phyloP scores from a whole-genome alignment of 2,329 filamentous ascomycete species.

The Leptographium wingfieldii region DNA sequence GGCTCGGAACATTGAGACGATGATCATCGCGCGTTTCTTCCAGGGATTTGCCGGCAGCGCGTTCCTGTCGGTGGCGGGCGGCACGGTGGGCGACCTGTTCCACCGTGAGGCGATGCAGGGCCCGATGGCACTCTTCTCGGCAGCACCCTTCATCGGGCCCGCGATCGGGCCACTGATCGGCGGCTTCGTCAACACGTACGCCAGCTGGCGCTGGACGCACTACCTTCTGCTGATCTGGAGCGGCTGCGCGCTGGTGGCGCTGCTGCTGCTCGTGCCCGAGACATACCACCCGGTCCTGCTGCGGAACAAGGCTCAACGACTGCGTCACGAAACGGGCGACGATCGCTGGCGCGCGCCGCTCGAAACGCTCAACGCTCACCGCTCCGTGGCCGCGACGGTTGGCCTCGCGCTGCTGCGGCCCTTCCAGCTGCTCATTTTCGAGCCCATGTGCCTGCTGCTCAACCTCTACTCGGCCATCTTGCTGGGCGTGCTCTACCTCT shows the following conservation, averaged over 20 bases:
- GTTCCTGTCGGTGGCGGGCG: constrained; percentile 64
- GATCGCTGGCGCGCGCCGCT: constrained; percentile 63
- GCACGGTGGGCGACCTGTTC: constrained; percentile 76
- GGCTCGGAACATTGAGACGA: constrained; percentile 67
- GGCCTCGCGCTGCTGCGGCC: constrained; percentile 51
- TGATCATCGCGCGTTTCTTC: constrained; percentile 68
- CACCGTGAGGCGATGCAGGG: constrained; percentile 52
- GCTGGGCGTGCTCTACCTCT: constrained; percentile 80
- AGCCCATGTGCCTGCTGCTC: constrained; percentile 76
- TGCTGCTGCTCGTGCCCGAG: constrained; percentile 68
- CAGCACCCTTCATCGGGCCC: constrained; percentile 51
- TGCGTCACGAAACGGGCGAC: constrained; percentile 68
- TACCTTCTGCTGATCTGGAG: constrained; percentile 79
- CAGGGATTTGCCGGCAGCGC: constrained; percentile 58
- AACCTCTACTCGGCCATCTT: constrained; percentile 74
- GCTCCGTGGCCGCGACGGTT: constrained; percentile 52
- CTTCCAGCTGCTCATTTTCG: constrained; percentile 65
- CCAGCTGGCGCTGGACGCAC: constrained; percentile 70
- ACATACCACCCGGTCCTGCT: constrained; percentile 73
- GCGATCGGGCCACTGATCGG: constrained; percentile 50
- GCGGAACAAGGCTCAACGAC: constrained; percentile 53
- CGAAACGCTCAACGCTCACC: constrained; percentile 44
- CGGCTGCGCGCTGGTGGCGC: constrained; percentile 46
- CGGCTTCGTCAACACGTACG: constrained; percentile 71
- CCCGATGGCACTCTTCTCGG: constrained; percentile 74